Evolutionary conservation across 225 moss, liverwort and hornwort species (phyloP).

Genomic region (Polytrichum formosum): DNA sequence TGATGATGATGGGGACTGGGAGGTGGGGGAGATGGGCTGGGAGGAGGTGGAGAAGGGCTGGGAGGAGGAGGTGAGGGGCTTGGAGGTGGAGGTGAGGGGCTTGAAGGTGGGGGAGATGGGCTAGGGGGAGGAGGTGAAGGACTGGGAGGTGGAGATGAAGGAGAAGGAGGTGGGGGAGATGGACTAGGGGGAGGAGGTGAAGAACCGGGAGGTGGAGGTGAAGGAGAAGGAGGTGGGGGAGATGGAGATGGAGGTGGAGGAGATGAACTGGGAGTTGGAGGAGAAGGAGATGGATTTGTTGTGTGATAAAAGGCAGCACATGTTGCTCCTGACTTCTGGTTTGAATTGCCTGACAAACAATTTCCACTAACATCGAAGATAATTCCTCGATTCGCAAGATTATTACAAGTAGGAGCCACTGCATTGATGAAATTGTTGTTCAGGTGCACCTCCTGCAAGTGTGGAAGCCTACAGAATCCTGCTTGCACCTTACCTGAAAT

Average conservation of each 20-base stretch:
- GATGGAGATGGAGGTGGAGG: background rate
- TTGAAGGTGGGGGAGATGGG: background rate
- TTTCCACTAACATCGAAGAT: conserved; percentile 33
- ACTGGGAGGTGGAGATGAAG: no score
- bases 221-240: background rate
- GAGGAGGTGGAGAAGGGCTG: background rate
- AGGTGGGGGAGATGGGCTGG: background rate
- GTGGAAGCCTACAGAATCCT: conserved; percentile 34
- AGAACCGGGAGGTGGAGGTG: background rate
- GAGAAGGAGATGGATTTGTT: conserved; percentile 1
- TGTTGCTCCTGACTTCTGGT: conserved; percentile 30
- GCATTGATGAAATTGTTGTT: conserved; percentile 44
- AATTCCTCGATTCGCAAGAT: conserved; percentile 16
- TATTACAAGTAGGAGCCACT: conserved; percentile 12
- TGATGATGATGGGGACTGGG: conserved; percentile 5
- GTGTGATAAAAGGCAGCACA: conserved; percentile 31
- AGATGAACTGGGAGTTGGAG: background rate
- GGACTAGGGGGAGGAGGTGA: conserved; percentile 1
- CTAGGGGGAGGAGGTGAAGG: conserved; percentile 1
- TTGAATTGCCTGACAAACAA: conserved; percentile 27
- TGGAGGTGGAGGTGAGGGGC: background rate
- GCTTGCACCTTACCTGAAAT: conserved; percentile 25
- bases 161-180: conserved; percentile 14
- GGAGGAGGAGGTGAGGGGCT: background rate
- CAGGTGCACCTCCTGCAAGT: conserved; percentile 40